These are phyloP conservation scores for Colletotrichum graminicola DNA, from an alignment of 2,329 filamentous ascomycete species.

Conservation along the genomic window DNA sequence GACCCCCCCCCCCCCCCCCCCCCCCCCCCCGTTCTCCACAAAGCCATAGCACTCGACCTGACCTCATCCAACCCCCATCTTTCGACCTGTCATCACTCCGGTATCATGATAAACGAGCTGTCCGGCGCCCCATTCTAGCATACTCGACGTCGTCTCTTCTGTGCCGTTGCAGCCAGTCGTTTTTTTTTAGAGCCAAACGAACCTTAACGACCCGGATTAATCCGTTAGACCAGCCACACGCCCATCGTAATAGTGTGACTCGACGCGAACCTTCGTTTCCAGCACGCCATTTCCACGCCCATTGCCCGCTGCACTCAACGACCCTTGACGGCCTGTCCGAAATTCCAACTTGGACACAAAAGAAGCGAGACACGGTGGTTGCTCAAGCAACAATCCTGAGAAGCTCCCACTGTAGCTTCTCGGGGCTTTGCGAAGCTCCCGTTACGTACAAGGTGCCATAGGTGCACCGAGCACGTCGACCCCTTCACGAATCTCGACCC, in stretches of 20 bases:
- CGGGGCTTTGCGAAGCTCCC: slow-evolving; percentile 37
- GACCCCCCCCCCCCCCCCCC: slow-evolving; percentile 20
- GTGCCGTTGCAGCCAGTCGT: background rate
- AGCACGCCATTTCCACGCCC: slow-evolving; percentile 36
- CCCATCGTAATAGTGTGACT: slow-evolving; percentile 35
- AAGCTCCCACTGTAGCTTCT: slow-evolving; percentile 36
- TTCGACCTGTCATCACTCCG: slow-evolving; percentile 33
- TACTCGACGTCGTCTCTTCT: slow-evolving; percentile 12
- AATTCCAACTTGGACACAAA: slow-evolving; percentile 6
- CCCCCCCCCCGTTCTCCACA: slow-evolving; percentile 32
- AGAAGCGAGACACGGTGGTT: background rate
- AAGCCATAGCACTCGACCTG: slow-evolving; percentile 35
- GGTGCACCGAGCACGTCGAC: slow-evolving; percentile 36
- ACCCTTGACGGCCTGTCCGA: slow-evolving; percentile 9
- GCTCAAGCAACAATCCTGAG: slow-evolving; percentile 5
- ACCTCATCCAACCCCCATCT: slow-evolving; percentile 37
- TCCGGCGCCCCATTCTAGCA: slow-evolving; percentile 23
- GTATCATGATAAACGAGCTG: slow-evolving; percentile 40
- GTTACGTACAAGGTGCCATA: slow-evolving; percentile 28
- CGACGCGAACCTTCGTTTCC: slow-evolving; percentile 23
- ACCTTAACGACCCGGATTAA: slow-evolving; percentile 15
- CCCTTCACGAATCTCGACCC: slow-evolving; percentile 37
- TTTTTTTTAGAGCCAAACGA: slow-evolving; percentile 30
- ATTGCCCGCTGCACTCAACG: slow-evolving; percentile 31
- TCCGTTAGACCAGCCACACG: slow-evolving; percentile 14